phyloP scores from a whole-genome alignment of 805 yeast genomes.

The Metschnikowia anglica region DNA sequence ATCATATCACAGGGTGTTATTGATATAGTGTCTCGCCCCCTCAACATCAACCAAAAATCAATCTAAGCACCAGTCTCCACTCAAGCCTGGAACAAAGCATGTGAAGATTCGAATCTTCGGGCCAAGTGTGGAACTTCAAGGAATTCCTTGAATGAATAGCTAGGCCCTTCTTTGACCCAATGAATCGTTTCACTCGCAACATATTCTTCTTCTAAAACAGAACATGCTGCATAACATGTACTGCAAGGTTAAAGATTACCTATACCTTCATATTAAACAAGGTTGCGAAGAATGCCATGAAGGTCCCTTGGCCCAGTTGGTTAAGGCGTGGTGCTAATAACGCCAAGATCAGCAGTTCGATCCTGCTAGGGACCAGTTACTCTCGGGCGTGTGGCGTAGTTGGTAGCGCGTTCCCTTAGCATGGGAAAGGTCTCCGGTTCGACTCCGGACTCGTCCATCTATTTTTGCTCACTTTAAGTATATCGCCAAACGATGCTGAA shows the following conservation, averaged over 20 bases:
- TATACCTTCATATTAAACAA: not conserved
- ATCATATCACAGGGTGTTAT: not conserved
- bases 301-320: slow-evolving; percentile 57
- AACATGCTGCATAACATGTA: too few relatives aligned
- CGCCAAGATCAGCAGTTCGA: slow-evolving; percentile 81
- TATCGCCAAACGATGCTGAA: too few relatives aligned
- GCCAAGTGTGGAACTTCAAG: too few relatives aligned
- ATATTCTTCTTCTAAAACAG: too few relatives aligned
- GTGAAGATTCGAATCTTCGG: too few relatives aligned
- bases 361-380: slow-evolving; percentile 75
- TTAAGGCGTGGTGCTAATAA: slow-evolving; percentile 55
- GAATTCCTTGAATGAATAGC: too few relatives aligned
- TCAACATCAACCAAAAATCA: too few relatives aligned
- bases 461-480: slow-evolving; percentile 20
- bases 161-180: too few relatives aligned
- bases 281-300: not conserved
- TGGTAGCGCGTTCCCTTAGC: slow-evolving; percentile 82
- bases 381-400: slow-evolving; percentile 74
- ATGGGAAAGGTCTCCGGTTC: slow-evolving; percentile 78
- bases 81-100: too few relatives aligned
- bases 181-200: too few relatives aligned
- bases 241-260: not conserved
- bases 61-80: too few relatives aligned
- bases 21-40: too few relatives aligned
- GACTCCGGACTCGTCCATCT: slow-evolving; percentile 71